phyloP scores from a whole-genome alignment of 306 rosid species.

The Cucurbita argyrosperma region DNA sequence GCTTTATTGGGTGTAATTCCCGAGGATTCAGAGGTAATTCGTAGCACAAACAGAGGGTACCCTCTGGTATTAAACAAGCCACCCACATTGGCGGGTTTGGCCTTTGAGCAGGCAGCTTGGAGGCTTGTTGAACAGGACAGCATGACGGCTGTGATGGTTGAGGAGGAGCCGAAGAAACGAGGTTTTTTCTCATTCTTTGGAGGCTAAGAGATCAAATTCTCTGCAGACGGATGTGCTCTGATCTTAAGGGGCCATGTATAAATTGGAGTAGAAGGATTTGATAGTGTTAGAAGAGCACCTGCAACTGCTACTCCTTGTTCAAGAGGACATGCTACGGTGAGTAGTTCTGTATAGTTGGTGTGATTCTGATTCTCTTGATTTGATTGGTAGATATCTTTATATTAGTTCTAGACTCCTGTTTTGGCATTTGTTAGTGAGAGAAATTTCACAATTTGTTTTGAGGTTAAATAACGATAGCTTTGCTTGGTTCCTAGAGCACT shows the following conservation, averaged over 20 bases:
- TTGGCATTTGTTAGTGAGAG: not conserved
- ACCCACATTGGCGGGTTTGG: constrained; percentile 88
- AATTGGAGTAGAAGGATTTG: constrained; percentile 3
- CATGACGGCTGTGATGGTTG: constrained; percentile 84
- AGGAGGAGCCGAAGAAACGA: constrained; percentile 78
- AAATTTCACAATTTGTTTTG: not conserved
- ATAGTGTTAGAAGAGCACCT: not conserved
- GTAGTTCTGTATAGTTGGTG: not conserved
- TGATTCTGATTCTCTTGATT: not conserved
- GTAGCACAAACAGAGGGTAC: constrained; percentile 87
- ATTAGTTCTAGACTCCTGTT: not conserved
- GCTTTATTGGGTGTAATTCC: constrained; percentile 80
- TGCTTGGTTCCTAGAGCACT: not conserved
- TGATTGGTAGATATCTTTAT: not conserved
- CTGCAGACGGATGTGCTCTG: not conserved
- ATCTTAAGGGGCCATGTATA: not conserved
- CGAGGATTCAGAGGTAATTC: constrained; percentile 77
- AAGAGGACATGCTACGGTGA: not conserved
- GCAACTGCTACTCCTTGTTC: not conserved
- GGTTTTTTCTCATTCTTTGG: constrained; percentile 96
- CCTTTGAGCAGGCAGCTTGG: constrained; percentile 99
- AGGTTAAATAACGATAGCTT: not conserved
- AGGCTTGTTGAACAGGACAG: constrained; percentile 95
- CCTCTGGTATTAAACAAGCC: constrained; percentile 86
- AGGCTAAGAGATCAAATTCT: constrained; percentile 21